These are phyloP conservation scores for Populus hybrid DNA, from an alignment of 441 rosid genomes.

Conservation along the genomic window DNA sequence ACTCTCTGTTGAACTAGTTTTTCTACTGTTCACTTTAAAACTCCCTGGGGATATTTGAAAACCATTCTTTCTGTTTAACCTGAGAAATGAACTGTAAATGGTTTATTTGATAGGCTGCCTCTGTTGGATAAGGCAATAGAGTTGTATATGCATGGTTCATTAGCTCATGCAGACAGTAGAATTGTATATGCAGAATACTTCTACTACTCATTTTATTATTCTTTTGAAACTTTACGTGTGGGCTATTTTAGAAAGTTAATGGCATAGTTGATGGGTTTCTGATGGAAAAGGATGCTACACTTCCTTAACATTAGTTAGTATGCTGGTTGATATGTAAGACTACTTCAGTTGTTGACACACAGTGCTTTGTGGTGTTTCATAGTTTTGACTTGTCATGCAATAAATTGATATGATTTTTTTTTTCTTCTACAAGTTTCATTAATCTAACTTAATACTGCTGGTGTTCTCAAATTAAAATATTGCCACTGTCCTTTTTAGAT, in stretches of 20 bases:
- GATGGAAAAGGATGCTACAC: not conserved
- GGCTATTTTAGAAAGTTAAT: not conserved
- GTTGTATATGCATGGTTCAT: not conserved
- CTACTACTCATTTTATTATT: not conserved
- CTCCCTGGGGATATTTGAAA: not conserved
- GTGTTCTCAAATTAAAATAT: slow-evolving; percentile 8
- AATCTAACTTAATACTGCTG: not conserved
- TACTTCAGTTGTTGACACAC: not conserved
- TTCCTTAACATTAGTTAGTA: not conserved
- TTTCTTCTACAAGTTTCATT: slow-evolving; percentile 3
- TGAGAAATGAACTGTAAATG: not conserved
- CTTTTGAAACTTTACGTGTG: not conserved
- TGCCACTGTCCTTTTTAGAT: slow-evolving; percentile 40
- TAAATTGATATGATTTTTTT: not conserved
- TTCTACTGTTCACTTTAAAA: not conserved
- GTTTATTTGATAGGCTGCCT: not conserved
- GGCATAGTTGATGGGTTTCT: not conserved
- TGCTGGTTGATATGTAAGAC: not conserved
- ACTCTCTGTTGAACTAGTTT: not conserved
- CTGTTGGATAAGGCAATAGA: not conserved
- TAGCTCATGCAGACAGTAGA: not conserved
- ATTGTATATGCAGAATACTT: not conserved
- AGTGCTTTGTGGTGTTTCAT: not conserved
- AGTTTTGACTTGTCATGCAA: not conserved
- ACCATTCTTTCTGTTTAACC: not conserved